Base-by-base conservation (phyloP, 2,329 filamentous ascomycete species). In the Calonectria ilicicola region DNA sequence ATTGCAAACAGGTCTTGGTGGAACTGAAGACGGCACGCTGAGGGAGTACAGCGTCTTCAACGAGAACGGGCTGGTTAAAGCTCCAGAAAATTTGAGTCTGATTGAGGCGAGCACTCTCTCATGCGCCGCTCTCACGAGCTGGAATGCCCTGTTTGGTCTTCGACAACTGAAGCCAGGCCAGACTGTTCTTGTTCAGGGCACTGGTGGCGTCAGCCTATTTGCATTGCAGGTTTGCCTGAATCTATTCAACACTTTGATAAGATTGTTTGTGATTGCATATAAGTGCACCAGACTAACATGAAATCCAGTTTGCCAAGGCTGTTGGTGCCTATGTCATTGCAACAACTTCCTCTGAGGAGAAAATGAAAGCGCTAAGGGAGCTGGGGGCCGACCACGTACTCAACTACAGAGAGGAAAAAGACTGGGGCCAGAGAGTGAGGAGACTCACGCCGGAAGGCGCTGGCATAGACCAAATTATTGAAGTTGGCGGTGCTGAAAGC, bases 401-500 rank as follows among this genome's bases (percentile, higher is more conserved):
- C 80, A 93, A 93, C 82, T 93, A 93, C 82, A 89, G 87, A 71
- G 86, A 81, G 0, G 85, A 85, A n/a, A 82, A 87, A 0, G 86
- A 90, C 56, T 93, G 92, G 92, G 89, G 91, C 23, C 81, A 85
- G 5, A 86, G 86, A 35, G 91, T 90, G n/a, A 79, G 87, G 14
- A 88, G 87, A 0, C 85, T 88, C 0, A 86, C 29, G 5, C 29
- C 84, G 1, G 81, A 82, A 0, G 85, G 84, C 3, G 78, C 78
- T 2, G 92, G 92, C 32, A 88, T 92, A 9, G 88, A 93, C 78
- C 86, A 91, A 74, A 84, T 94, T 58, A 78, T 93, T 56, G 92
- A 94, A 77, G 89, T 93, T n/a, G 92, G 91, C n/a, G 92, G 92
- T 0, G 85, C 89, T 0, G 87, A 84, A 19, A 93, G 91, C 0